phyloP scores from a whole-genome alignment of 2,329 filamentous ascomycete species.

The Bertia moriformis region DNA sequence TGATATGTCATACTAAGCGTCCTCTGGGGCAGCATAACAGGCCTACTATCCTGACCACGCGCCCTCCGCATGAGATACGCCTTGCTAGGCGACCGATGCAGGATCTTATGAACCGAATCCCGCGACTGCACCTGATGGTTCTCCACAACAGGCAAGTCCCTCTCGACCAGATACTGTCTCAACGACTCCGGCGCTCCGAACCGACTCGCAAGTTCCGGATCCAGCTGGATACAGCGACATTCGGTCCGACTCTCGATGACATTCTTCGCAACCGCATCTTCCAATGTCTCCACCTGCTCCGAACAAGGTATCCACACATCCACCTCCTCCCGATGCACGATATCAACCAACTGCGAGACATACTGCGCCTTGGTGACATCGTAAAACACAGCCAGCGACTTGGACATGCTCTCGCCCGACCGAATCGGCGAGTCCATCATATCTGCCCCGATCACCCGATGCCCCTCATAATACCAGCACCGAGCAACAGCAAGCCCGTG shows the following conservation, averaged over 20 bases:
- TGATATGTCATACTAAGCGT: constrained; percentile 34
- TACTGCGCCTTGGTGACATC: constrained; percentile 29
- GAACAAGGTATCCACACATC: constrained; percentile 65
- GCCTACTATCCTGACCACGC: constrained; percentile 37
- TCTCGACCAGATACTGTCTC: constrained; percentile 35
- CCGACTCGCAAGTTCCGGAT: constrained; percentile 33
- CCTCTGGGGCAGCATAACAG: constrained; percentile 48
- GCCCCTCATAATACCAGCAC: constrained; percentile 45
- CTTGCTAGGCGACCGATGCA: constrained; percentile 18
- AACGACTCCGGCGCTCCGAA: constrained; percentile 56
- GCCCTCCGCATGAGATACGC: constrained; percentile 37
- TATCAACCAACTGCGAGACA: constrained; percentile 35
- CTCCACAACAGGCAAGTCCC: constrained; percentile 37
- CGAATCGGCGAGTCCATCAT: constrained; percentile 31
- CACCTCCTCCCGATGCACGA: constrained; percentile 44
- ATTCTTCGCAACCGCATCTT: constrained; percentile 53
- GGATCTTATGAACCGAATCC: constrained; percentile 33
- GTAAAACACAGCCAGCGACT: constrained; percentile 38
- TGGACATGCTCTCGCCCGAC: constrained; percentile 42
- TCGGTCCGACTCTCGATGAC: constrained; percentile 37
- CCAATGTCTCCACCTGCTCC: constrained; percentile 47
- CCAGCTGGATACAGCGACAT: constrained; percentile 52
- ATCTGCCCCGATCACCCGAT: constrained; percentile 61
- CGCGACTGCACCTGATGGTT: constrained; percentile 35
- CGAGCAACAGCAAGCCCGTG: constrained; percentile 57